Evolutionary conservation across 306 rosid genomes (phyloP).

Genomic region (Astragalus membranaceus): DNA sequence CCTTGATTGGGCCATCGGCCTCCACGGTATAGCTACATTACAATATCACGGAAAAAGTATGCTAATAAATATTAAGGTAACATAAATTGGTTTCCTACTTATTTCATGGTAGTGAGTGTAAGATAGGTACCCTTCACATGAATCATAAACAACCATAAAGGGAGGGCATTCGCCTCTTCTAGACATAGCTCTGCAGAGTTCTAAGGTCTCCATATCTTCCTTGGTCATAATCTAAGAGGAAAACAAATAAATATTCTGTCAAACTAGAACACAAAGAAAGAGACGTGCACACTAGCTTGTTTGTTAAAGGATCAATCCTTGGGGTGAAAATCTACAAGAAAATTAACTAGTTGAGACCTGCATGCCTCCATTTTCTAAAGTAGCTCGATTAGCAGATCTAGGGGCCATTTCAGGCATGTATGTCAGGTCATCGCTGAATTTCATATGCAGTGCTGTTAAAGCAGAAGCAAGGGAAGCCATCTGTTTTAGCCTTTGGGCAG

Average conservation of each 20-base stretch:
- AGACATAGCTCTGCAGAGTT: constrained; percentile 63
- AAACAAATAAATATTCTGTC: constrained; percentile 13
- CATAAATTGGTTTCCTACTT: background rate
- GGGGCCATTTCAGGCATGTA: constrained; percentile 63
- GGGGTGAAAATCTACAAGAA: background rate
- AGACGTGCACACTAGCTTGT: constrained; percentile 6
- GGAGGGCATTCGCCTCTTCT: constrained; percentile 52
- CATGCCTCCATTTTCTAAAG: constrained; percentile 71
- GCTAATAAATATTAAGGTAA: background rate
- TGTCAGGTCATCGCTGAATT: constrained; percentile 67
- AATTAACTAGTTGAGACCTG: constrained; percentile 51
- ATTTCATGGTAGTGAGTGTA: constrained; percentile 8
- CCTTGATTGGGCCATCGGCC: constrained; percentile 78
- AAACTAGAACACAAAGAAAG: constrained; percentile 6
- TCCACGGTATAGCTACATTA: constrained; percentile 40
- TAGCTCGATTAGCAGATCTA: constrained; percentile 51
- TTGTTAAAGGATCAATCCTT: constrained; percentile 4
- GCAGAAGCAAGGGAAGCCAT: constrained; percentile 84
- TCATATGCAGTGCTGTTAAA: constrained; percentile 47
- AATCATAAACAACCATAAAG: constrained; percentile 63
- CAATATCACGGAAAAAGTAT: constrained; percentile 21
- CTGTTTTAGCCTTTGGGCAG: constrained; percentile 56
- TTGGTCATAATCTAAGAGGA: constrained; percentile 48
- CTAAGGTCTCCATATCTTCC: constrained; percentile 64
- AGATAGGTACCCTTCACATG: constrained; percentile 68